Evolutionary conservation across 371 early-diverging fungal species (phyloP).

Genomic region (Rhizomucor miehei): DNA sequence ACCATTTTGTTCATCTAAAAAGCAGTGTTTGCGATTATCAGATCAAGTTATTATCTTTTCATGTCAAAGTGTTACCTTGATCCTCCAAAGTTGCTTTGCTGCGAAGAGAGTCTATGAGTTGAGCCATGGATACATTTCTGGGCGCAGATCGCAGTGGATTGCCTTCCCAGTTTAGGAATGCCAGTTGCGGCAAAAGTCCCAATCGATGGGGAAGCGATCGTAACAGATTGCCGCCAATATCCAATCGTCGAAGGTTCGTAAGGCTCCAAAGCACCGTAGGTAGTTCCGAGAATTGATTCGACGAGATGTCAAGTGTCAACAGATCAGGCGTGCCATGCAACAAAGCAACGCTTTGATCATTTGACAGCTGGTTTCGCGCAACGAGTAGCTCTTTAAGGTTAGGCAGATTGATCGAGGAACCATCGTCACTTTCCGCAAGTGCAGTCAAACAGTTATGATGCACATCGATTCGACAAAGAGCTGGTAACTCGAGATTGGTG

Average conservation of each 20-base stretch:
- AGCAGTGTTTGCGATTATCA: too few relatives aligned
- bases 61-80: too few relatives aligned
- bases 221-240: constrained; percentile 62
- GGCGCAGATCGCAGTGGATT: constrained; percentile 55
- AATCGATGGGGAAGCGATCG: constrained; percentile 52
- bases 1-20: constrained; percentile 3
- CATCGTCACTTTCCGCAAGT: constrained; percentile 17
- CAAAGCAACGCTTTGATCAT: constrained; percentile 10
- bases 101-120: constrained; percentile 48
- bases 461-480: constrained; percentile 56
- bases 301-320: constrained; percentile 63
- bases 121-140: constrained; percentile 41
- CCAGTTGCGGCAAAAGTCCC: constrained; percentile 47
- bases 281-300: constrained; percentile 55
- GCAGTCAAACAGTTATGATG: constrained; percentile 45
- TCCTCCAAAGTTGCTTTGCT: constrained; percentile 12
- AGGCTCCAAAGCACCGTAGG: constrained; percentile 48
- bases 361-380: constrained; percentile 41
- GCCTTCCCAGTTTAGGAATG: constrained; percentile 53
- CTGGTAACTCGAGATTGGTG: constrained; percentile 22
- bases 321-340: constrained; percentile 36
- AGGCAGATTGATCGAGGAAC: constrained; percentile 33
- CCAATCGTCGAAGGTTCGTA: constrained; percentile 49
- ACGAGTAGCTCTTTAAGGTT: constrained; percentile 57
- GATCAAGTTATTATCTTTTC: too few relatives aligned